Percentiles rank a stretch among this genome's conserved stretches.
Conservation (phyloP, 192 early-diverging fungal genomes). For the Coemansia nantahalensis region DNA sequence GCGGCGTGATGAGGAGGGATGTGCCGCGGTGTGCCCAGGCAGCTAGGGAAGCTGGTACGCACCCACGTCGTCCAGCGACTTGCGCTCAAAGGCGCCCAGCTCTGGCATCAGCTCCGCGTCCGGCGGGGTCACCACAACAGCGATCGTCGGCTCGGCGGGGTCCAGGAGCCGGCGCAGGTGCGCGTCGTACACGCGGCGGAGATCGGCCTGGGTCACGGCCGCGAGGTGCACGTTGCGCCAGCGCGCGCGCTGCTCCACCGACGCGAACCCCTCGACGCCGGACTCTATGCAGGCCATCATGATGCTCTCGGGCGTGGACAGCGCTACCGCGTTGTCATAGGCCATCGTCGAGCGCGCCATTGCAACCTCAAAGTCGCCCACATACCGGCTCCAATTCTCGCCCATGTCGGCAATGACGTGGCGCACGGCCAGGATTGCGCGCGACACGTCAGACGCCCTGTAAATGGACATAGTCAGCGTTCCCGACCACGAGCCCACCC, state of each 20-base stretch:
- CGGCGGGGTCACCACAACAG: slow-evolving; percentile 26
- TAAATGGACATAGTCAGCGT: slow-evolving; percentile 40
- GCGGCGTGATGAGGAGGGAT: no score
- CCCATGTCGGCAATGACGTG: slow-evolving; percentile 13
- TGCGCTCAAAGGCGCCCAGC: slow-evolving; percentile 24
- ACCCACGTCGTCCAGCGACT: slow-evolving; percentile 12
- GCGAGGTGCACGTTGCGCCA: slow-evolving; percentile 29
- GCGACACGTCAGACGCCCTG: slow-evolving; percentile 28
- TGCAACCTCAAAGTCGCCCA: slow-evolving; percentile 41
- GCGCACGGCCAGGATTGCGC: slow-evolving; percentile 27
- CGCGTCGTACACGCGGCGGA: slow-evolving; percentile 33
- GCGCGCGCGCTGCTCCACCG: slow-evolving; percentile 5
- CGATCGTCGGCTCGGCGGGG: slow-evolving; percentile 13
- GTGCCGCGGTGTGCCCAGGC: no score
- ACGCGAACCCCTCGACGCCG: slow-evolving; percentile 30
- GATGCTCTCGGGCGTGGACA: slow-evolving; percentile 19
- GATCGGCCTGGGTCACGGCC: slow-evolving; percentile 20
- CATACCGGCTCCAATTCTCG: slow-evolving; percentile 29
- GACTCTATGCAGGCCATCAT: slow-evolving; percentile 7
- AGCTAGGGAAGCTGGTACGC: background rate
- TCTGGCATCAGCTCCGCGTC: slow-evolving; percentile 25
- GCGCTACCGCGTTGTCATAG: slow-evolving; percentile 4
- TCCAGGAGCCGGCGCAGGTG: slow-evolving; percentile 26
- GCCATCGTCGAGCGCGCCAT: slow-evolving; percentile 31
- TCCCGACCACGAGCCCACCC: slow-evolving; percentile 56